phyloP scores from a whole-genome alignment of 805 yeast species.

The Diddensiella transvaalensis region DNA sequence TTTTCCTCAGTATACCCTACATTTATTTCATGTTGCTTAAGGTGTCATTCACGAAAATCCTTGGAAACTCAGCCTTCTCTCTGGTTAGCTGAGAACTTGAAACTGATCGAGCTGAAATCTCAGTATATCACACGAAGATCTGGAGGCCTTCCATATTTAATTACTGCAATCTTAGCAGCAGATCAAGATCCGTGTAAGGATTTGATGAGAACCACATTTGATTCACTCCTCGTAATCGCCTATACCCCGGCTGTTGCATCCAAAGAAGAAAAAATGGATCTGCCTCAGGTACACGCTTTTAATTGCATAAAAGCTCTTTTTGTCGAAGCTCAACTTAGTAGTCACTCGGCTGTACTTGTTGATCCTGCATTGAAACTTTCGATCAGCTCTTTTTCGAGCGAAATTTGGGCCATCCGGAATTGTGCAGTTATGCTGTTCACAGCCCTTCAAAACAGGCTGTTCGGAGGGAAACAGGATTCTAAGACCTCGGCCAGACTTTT shows the following conservation, averaged over 20 bases:
- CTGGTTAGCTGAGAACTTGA: constrained; percentile 62
- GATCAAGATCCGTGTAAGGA: constrained; percentile 36
- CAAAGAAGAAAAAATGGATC: constrained; percentile 56
- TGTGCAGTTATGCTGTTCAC: constrained; percentile 93
- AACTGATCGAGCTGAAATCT: constrained; percentile 49
- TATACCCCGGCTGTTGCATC: constrained; percentile 42
- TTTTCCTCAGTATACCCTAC: constrained; percentile 85
- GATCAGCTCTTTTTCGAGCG: constrained; percentile 57
- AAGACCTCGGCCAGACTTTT: constrained; percentile 54
- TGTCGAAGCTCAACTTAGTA: constrained; percentile 64
- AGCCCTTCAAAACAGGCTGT: constrained; percentile 73
- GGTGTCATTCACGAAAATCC: constrained; percentile 42
- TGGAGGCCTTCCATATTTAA: constrained; percentile 82
- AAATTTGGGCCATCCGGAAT: constrained; percentile 82
- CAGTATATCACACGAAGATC: constrained; percentile 84
- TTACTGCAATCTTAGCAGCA: constrained; percentile 70
- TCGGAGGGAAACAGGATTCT: constrained; percentile 51
- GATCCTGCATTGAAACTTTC: constrained; percentile 59
- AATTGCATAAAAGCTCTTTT: constrained; percentile 77
- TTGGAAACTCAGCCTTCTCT: constrained; percentile 40
- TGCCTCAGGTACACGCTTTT: constrained; percentile 92
- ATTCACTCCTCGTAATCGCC: constrained; percentile 53
- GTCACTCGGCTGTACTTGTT: constrained; percentile 46
- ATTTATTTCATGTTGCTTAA: constrained; percentile 59
- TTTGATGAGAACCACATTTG: constrained; percentile 49